Evolutionary conservation across 805 yeast species (phyloP).

Genomic region (Candida tammaniensis): DNA sequence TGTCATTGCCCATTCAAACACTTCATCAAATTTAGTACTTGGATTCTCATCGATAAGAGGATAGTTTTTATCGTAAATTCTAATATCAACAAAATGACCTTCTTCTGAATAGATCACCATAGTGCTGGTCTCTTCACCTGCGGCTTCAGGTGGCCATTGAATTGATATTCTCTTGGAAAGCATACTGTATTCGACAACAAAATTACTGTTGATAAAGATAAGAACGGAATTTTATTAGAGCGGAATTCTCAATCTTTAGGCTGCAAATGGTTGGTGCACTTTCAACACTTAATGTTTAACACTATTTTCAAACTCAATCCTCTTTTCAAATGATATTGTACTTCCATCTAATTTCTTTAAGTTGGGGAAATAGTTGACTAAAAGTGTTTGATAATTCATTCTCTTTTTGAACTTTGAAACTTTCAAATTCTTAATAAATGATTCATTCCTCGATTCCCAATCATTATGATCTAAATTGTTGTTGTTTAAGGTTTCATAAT

Average conservation of each 20-base stretch:
- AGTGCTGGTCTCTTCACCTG: conserved; percentile 46
- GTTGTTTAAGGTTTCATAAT: conserved; percentile 40
- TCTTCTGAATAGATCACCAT: conserved; percentile 45
- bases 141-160: conserved; percentile 47
- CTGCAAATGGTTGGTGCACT: too few relatives aligned
- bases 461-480: conserved; percentile 19
- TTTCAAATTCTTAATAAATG: conserved; percentile 24
- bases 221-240: too few relatives aligned
- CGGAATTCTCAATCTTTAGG: too few relatives aligned
- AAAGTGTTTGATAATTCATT: conserved; percentile 31
- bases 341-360: conserved; percentile 39
- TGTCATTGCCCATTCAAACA: conserved; percentile 58
- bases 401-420: conserved; percentile 19
- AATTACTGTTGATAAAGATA: too few relatives aligned
- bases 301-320: conserved; percentile 11
- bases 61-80: conserved; percentile 22
- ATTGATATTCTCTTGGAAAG: conserved; percentile 49
- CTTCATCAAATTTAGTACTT: conserved; percentile 17
- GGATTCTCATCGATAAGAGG: conserved; percentile 12
- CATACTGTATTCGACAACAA: too few relatives aligned
- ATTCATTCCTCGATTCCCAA: conserved; percentile 40
- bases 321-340: conserved; percentile 9
- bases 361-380: conserved; percentile 31
- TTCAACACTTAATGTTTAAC: too few relatives aligned
- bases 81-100: conserved; percentile 47